phyloP scores from a whole-genome alignment of 2,329 filamentous ascomycete genomes.

The Cercospora berteroae region DNA sequence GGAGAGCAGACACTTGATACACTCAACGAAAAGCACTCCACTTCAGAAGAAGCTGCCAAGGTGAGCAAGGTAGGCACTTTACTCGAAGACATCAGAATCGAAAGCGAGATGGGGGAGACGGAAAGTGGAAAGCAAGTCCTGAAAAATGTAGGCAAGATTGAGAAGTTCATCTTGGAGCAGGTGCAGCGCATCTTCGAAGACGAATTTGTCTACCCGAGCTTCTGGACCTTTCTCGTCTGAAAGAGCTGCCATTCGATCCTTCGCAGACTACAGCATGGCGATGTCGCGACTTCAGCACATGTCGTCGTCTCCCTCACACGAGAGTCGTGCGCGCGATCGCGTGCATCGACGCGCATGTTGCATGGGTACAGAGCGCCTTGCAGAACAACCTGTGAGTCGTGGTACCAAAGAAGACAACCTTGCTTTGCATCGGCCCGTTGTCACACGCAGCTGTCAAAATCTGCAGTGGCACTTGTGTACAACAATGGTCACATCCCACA shows the following conservation, averaged over 20 bases:
- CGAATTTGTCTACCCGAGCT: conserved; percentile 97
- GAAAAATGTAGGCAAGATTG: conserved; percentile 98
- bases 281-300: neutral
- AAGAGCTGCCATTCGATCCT: neutral
- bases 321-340: conserved; percentile 2
- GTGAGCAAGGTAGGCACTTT: conserved; percentile 59
- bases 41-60: conserved; percentile 13
- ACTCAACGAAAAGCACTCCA: conserved; percentile 28
- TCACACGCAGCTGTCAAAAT: conserved; percentile 21
- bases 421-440: conserved; percentile 17
- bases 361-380: conserved; percentile 4
- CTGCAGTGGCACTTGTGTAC: conserved; percentile 14
- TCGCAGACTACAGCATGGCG: neutral
- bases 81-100: conserved; percentile 88
- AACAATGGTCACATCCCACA: neutral
- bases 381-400: conserved; percentile 8
- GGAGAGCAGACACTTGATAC: conserved; percentile 40
- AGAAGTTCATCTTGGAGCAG: conserved; percentile 94
- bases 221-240: conserved; percentile 88
- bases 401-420: conserved; percentile 10
- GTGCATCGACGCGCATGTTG: conserved; percentile 11
- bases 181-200: conserved; percentile 97
- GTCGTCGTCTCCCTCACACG: neutral
- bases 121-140: conserved; percentile 90
- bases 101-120: conserved; percentile 94